Evolutionary conservation across 2,329 filamentous ascomycete species (phyloP), one percentile per base, ranked within the genome.

Genomic region (Emmonsiellopsis sp.): DNA sequence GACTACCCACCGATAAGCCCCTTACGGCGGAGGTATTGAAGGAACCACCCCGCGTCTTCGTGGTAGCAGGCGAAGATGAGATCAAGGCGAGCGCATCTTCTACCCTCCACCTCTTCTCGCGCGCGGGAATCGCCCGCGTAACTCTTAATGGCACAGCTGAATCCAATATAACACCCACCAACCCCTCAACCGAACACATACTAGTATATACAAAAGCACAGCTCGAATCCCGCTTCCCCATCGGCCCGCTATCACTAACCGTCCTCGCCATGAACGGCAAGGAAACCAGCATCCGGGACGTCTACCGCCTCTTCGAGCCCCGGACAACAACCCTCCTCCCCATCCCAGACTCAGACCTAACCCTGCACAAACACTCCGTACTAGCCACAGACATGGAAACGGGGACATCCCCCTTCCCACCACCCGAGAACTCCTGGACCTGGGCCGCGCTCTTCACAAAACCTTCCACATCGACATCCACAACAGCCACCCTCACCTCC

Each of bases 211-310:
- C 50, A 6, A 38, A 62, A 15, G 54, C 59, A 8, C 57, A 66
- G 15, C 62, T 75, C 2, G 62, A 67, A 52, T 46, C 51, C 16
- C 63, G 66, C 0, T 73, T 71, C 51, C 15, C 13, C 1, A 35
- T 35, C 1, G 15, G 20, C 2, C 10, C 32, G 5, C 59, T 76
- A 1, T 60, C 60, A 9, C 49, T 74, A 13, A 60, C 67, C 1
- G 61, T 67, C 10, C 59, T 75, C 4, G 68, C 63, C 0, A 67
- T 71, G 64, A 76, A 77, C 55, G 74, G 74, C 8, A 72, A 70
- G 54, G 61, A 67, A 37, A 61, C 56, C 5, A 61, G 53, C 1
- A 53, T 70, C 8, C 53, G 51, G 2, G 57, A 75, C 53, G 58
- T 70, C 1, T 72, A 71, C 67, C 63, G 58, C 7, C 51, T 71